Base-by-base conservation (phyloP, 768 basidiomycete genomes). In the Suillus luteus region DNA sequence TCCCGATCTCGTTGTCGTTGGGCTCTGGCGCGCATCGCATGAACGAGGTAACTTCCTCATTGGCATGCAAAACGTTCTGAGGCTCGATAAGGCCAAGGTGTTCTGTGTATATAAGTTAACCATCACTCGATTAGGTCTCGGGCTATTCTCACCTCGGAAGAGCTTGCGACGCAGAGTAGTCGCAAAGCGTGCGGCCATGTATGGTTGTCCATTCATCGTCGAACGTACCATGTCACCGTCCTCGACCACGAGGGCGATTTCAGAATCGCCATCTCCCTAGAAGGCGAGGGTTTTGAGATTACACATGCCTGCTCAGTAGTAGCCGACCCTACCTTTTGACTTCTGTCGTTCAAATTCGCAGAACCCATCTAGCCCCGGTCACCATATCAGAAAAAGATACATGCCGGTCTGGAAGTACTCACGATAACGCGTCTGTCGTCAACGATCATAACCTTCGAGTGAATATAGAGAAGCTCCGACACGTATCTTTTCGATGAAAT, bases 381-480 rank as follows among this genome's bases (percentile, higher is more conserved):
- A 55, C 69, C 35, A 61, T n/a, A 65, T 55, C 31, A 43, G 43
- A 49, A 61, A 40, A 41, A 60, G 22, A 64, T 49, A 19, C 27
- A 46, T 5, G 17, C 43, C 19, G 22, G 7, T 46, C 55, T 12
- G 35, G 24, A 22, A 11, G 33, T 1, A 82, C 91, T 59, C 68
- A 93, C 92, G 67, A 99, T 93, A 52, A 97, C 95, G 41, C 89
- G 82, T 38, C 86, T 82, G 72, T 98, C 96, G 71, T 97, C 96
- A 41, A 97, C 93, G 60, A 96, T 92, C 95, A 97, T 96, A 31
- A 96, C 73, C 79, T 95, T 95, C 27, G 86, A 87, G 73, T 95
- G 93, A 64, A 95, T 93, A 69, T 94, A 94, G 24, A 90, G 76
- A 68, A 91, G 66, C 76, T 93, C 90, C n/a, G 89, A 87, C 22